These are phyloP conservation scores for Naematelia aurantialba DNA, from an alignment of 768 basidiomycete species.

Conservation along the genomic window DNA sequence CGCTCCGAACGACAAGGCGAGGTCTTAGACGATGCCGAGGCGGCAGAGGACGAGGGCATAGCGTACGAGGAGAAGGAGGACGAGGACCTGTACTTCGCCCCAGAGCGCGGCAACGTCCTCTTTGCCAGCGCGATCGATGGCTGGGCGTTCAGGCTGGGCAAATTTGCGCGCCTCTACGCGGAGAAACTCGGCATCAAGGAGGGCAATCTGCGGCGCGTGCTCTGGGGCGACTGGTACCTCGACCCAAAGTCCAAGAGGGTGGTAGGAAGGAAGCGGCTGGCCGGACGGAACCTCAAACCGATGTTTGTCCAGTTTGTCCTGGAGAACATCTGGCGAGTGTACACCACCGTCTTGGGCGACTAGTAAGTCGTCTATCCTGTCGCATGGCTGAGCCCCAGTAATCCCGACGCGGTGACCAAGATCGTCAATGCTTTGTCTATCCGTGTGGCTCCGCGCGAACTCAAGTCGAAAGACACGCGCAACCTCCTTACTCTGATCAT, in stretches of 20 bases:
- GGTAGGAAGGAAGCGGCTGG: constrained; percentile 81
- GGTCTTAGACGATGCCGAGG: constrained; percentile 24
- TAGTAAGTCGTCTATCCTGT: constrained; percentile 63
- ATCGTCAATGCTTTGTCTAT: constrained; percentile 78
- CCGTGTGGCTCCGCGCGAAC: constrained; percentile 79
- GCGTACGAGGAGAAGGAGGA: constrained; percentile 94
- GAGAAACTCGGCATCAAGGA: constrained; percentile 88
- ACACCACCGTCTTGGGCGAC: constrained; percentile 80
- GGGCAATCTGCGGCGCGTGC: constrained; percentile 70
- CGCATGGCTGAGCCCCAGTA: constrained; percentile 38
- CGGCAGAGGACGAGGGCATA: constrained; percentile 50
- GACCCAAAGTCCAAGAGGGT: constrained; percentile 94
- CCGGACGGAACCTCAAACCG: constrained; percentile 79
- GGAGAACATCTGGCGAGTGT: constrained; percentile 96
- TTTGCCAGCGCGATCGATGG: constrained; percentile 95
- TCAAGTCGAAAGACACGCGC: constrained; percentile 84
- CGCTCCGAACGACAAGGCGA: constrained; percentile 60
- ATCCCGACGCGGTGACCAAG: constrained; percentile 81
- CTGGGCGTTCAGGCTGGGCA: constrained; percentile 92
- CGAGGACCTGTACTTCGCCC: constrained; percentile 95
- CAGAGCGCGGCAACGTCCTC: constrained; percentile 89
- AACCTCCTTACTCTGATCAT: constrained; percentile 80
- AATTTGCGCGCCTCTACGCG: constrained; percentile 89
- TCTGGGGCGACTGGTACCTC: constrained; percentile 97
- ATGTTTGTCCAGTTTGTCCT: constrained; percentile 95